Evolutionary conservation across 2,329 filamentous ascomycete species (phyloP).

Genomic region (Neonectria magnoliae): DNA sequence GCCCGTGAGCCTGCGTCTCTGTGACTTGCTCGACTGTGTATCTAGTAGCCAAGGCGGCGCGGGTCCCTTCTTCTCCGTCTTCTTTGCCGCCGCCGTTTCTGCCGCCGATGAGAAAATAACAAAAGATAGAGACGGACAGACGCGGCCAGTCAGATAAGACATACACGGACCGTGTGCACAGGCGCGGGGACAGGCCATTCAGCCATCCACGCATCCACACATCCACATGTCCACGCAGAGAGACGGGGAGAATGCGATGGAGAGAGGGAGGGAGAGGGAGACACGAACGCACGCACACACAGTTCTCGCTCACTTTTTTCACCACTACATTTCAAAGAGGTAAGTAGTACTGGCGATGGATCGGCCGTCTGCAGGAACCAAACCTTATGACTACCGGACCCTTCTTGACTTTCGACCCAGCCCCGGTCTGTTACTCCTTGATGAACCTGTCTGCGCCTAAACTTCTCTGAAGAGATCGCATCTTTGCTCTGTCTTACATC

Average conservation of each 20-base stretch:
- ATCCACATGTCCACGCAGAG: not conserved
- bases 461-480: constrained; percentile 8
- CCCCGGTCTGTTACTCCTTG: constrained; percentile 5
- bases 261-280: not conserved
- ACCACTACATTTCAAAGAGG: not conserved
- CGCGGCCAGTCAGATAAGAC: not conserved
- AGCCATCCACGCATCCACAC: not conserved
- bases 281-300: not conserved
- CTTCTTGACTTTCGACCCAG: constrained; percentile 3
- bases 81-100: constrained; percentile 15
- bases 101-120: constrained; percentile 4
- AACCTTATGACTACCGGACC: constrained; percentile 11
- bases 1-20: not conserved
- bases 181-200: not conserved
- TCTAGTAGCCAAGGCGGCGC: not conserved
- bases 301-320: not conserved
- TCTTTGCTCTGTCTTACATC: constrained; percentile 12
- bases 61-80: not conserved
- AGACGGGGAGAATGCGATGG: not conserved
- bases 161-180: constrained; percentile 11
- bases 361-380: constrained; percentile 17
- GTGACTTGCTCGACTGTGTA: constrained; percentile 8
- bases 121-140: not conserved
- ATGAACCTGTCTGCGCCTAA: constrained; percentile 10
- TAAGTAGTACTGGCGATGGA: not conserved